A percentile compares a stretch with the other conserved stretches of the same genome.
Conservation (phyloP, 495 filamentous ascomycete species). For the Lindgomyces ingoldianus region DNA sequence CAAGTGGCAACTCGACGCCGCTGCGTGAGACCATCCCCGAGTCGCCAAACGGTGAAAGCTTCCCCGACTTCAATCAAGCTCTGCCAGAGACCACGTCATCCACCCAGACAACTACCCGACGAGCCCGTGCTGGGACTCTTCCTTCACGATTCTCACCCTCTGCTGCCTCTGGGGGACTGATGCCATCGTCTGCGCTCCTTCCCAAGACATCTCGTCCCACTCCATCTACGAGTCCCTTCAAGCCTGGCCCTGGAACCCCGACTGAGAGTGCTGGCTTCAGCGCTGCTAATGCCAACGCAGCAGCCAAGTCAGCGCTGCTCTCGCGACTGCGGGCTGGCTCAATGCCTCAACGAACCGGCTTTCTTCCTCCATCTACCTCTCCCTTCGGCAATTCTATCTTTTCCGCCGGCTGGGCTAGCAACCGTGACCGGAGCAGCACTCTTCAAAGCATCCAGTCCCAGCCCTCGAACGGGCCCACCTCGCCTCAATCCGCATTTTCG, state of each 20-base stretch:
- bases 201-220: conserved; percentile 85
- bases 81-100: conserved; percentile 45
- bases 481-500: conserved; percentile 86
- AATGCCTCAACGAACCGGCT: conserved; percentile 84
- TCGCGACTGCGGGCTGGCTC: conserved; percentile 92
- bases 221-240: conserved; percentile 88
- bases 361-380: conserved; percentile 55
- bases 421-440: conserved; percentile 77
- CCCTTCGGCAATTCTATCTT: conserved; percentile 91
- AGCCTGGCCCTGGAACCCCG: conserved; percentile 70
- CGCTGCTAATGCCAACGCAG: conserved; percentile 55
- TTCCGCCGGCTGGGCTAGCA: conserved; percentile 76
- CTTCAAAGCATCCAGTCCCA: conserved; percentile 73
- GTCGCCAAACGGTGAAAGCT: conserved; percentile 90
- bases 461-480: conserved; percentile 82
- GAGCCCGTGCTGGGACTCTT: conserved; percentile 92
- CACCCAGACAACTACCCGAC: conserved; percentile 61
- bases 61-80: conserved; percentile 82
- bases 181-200: conserved; percentile 64
- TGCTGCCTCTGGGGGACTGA: conserved; percentile 48
- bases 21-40: conserved; percentile 96
- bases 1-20: conserved; percentile 92
- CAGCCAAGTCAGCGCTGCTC: conserved; percentile 67
- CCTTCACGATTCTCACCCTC: conserved; percentile 84
- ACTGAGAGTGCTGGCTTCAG: conserved; percentile 52